These are phyloP conservation scores for Gossypium rotundifolium DNA, from an alignment of 345 rosid genomes.

Conservation along the genomic window DNA sequence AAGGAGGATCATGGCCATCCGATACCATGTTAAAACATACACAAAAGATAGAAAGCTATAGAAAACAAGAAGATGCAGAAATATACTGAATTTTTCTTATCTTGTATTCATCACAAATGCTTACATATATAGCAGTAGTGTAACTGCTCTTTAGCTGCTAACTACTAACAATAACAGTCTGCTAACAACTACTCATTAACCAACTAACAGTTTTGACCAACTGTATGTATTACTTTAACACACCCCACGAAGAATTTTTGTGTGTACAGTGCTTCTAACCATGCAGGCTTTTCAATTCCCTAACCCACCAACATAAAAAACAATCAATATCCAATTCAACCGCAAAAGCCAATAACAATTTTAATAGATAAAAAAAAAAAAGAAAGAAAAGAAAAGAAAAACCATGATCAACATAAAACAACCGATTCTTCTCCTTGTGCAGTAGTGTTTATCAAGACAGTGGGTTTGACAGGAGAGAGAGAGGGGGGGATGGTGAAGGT, in stretches of 20 bases:
- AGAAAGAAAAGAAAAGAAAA: not conserved
- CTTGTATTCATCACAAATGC: no score
- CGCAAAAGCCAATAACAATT: not conserved
- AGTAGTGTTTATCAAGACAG: constrained; percentile 19
- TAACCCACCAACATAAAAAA: constrained; percentile 11
- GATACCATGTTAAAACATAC: no score
- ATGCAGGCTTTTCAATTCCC: constrained; percentile 83
- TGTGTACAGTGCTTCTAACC: constrained; percentile 83
- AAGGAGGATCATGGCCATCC: no score
- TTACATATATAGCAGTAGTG: no score
- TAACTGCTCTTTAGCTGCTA: no score
- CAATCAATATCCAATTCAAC: not conserved
- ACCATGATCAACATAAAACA: constrained; percentile 46
- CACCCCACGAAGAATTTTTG: constrained; percentile 75
- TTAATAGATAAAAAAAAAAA: not conserved
- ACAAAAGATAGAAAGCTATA: no score
- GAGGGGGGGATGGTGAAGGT: constrained; percentile 5
- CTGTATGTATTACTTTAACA: no score
- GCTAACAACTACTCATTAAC: no score
- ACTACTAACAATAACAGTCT: no score
- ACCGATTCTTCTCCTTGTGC: constrained; percentile 1
- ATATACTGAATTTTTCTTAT: no score
- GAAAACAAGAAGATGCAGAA: no score
- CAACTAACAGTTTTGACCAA: no score
- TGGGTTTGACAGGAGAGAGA: not conserved